phyloP scores from a whole-genome alignment of 495 filamentous ascomycete genomes.

The Penicillium salamii region DNA sequence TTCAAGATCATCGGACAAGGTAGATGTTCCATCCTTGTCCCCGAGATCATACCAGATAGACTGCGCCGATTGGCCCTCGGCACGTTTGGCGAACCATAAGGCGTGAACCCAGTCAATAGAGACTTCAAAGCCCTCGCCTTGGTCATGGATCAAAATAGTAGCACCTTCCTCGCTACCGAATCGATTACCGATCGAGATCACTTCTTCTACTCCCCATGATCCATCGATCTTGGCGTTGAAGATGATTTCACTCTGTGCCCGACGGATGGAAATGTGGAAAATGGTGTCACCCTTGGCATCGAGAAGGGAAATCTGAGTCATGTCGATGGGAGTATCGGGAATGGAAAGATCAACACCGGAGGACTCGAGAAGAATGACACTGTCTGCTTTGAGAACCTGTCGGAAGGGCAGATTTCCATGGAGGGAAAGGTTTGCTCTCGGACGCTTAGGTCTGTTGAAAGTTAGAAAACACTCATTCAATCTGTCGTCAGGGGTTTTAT shows the following conservation, averaged over 20 bases:
- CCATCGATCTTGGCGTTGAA: conserved; percentile 3
- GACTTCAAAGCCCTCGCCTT: conserved; percentile 7
- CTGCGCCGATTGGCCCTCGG: neutral
- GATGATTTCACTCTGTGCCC: conserved; percentile 1
- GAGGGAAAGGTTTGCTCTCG: conserved; percentile 5
- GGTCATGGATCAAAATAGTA: conserved; percentile 7
- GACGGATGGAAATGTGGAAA: conserved; percentile 8
- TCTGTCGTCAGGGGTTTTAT: neutral
- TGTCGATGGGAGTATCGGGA: neutral
- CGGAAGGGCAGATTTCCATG: conserved; percentile 1
- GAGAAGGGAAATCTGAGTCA: neutral
- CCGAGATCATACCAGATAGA: neutral
- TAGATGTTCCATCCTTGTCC: neutral
- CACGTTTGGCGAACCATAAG: conserved; percentile 7
- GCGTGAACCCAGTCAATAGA: conserved; percentile 9
- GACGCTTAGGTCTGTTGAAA: neutral
- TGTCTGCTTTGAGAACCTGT: conserved; percentile 5
- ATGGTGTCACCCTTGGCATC: neutral
- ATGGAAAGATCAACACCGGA: neutral
- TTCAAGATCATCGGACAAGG: conserved; percentile 1
- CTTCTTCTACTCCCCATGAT: conserved; percentile 6
- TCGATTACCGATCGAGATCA: neutral
- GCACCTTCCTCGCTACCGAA: conserved; percentile 3
- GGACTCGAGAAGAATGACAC: conserved; percentile 9
- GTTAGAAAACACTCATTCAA: neutral